phyloP scores from a whole-genome alignment of 345 rosid genomes.

The Salix viminalis region DNA sequence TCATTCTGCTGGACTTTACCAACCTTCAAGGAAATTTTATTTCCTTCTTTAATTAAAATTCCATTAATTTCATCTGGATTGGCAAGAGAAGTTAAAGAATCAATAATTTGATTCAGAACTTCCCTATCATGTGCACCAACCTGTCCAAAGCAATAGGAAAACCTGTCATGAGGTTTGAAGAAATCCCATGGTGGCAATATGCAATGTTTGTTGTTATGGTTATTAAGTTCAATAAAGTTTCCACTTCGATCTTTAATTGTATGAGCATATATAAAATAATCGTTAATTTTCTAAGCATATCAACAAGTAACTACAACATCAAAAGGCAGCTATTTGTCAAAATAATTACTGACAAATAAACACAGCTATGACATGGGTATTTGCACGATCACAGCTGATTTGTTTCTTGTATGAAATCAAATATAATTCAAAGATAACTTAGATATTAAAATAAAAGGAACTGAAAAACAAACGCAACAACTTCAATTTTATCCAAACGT shows the following conservation, averaged over 20 bases:
- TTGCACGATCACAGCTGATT: background rate
- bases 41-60: constrained; percentile 22
- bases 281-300: background rate
- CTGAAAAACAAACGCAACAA: background rate
- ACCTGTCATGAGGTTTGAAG: background rate
- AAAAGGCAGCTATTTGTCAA: background rate
- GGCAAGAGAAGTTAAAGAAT: constrained; percentile 76
- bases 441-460: background rate
- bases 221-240: background rate
- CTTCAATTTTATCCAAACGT: background rate
- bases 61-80: constrained; percentile 44
- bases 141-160: constrained; percentile 41
- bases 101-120: constrained; percentile 78
- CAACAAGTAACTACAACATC: too few relatives aligned
- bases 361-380: background rate
- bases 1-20: constrained; percentile 50
- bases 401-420: background rate
- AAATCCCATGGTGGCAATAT: background rate
- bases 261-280: background rate
- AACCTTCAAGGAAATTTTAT: constrained; percentile 44
- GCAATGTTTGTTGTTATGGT: background rate
- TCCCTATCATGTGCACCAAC: constrained; percentile 78
- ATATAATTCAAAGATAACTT: background rate
- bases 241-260: background rate
- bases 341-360: background rate